Evolutionary conservation across 192 early-diverging fungal genomes (phyloP), one percentile per base, ranked within the genome.

Genomic region (Kappamyces sp.): DNA sequence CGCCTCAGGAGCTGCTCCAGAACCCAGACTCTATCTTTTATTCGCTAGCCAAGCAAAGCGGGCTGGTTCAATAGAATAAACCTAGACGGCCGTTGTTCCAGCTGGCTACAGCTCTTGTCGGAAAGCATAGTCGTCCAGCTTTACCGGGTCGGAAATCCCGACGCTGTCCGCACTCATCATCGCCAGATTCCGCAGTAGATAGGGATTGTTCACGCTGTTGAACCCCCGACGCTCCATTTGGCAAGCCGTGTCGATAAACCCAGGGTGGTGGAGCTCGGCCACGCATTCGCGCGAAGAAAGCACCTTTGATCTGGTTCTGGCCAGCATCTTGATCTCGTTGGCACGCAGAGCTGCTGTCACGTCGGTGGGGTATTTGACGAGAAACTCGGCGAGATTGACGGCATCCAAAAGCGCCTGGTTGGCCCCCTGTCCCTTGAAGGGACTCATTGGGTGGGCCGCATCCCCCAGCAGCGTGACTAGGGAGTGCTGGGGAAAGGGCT

Each of bases 381-480:
- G 33, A 31, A 57, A 15, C 10, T 64, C 62, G 3, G 53, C 52
- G 31, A 64, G 62, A 9, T 64, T 64, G 12, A 64, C 44, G 5
- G 4, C 72, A 34, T 74, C 73, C 47, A 62, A 46, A 51, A 74
- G 43, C 5, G 75, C 75, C 53, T 69, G 48, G 57, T 77, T 77
- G 1, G 69, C 75, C 0, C 75, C 76, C 49, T 77, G 73, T 37
- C 76, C 76, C n/a, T 66, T 60, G 67, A 74, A 74, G 31, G 76
- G 76, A 23, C 70, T 60, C 73, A 76, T 77, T 6, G 75, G 49
- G 40, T 77, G 76, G 8, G 76, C 76, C 9, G 76, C 76, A 54
- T 77, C 76, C 38, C 76, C 76, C 32, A 77, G 40, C 31, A 77
- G 50, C 4, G 70, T 75, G 47, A 72, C 62, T 8, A 49, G 46